These are phyloP conservation scores for Lentinula sp. DNA, from an alignment of 768 basidiomycete genomes.

Conservation along the genomic window DNA sequence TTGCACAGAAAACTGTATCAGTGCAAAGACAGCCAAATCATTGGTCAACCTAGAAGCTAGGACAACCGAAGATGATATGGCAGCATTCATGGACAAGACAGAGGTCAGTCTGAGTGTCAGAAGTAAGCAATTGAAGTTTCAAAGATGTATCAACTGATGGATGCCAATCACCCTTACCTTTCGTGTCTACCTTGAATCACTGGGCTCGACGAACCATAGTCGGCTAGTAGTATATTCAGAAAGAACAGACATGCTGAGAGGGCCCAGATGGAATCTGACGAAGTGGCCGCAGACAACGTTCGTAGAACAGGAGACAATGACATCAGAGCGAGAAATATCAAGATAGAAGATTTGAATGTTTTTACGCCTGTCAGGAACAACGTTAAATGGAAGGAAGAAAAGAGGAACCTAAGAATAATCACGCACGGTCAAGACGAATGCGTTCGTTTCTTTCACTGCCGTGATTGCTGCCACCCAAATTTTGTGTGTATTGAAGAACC, in stretches of 20 bases:
- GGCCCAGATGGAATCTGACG: slow-evolving; percentile 96
- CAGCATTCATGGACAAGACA: slow-evolving; percentile 85
- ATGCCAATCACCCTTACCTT: slow-evolving; percentile 35
- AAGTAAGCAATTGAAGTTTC: background rate
- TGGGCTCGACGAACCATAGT: slow-evolving; percentile 51
- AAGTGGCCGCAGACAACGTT: slow-evolving; percentile 91
- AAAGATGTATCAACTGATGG: no score
- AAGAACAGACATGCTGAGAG: slow-evolving; percentile 80
- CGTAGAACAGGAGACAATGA: slow-evolving; percentile 86
- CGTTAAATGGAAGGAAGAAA: background rate
- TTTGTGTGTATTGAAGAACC: slow-evolving; percentile 29
- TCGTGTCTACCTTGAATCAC: slow-evolving; percentile 43
- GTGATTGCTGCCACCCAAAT: slow-evolving; percentile 10
- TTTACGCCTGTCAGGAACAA: slow-evolving; percentile 48
- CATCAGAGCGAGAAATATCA: slow-evolving; percentile 86
- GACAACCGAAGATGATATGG: slow-evolving; percentile 88
- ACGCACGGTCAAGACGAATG: slow-evolving; percentile 2
- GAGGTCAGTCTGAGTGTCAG: slow-evolving; percentile 51
- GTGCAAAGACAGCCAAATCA: slow-evolving; percentile 82
- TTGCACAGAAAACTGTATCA: slow-evolving; percentile 80
- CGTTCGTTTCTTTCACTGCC: slow-evolving; percentile 8
- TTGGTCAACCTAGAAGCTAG: slow-evolving; percentile 83
- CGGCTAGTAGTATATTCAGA: slow-evolving; percentile 76
- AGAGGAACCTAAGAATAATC: background rate
- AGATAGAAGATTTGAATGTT: slow-evolving; percentile 70